Conservation (phyloP, 129 eudicot genomes). For the Pseudognaphalium luteoalbum region DNA sequence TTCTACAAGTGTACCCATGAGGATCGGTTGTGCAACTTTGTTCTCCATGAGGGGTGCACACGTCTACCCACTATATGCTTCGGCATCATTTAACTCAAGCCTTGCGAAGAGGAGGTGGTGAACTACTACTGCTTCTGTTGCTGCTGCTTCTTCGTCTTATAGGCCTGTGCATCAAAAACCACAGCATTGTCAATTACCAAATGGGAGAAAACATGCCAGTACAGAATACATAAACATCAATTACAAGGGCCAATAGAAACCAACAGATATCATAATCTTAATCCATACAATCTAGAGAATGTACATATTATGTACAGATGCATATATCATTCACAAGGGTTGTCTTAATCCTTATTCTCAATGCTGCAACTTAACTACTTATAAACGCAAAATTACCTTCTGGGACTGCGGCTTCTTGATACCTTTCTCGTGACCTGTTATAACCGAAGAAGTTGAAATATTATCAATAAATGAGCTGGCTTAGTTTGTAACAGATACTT, state of each 20-base stretch:
- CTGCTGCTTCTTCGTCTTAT: conserved; percentile 56
- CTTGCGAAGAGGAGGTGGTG: conserved; percentile 53
- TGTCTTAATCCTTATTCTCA: background rate
- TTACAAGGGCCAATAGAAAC: background rate
- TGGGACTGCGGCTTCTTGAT: conserved; percentile 78
- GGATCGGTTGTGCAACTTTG: no score
- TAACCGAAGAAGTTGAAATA: background rate
- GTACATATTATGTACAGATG: background rate
- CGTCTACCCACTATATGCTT: background rate
- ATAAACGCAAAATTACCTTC: conserved; percentile 43
- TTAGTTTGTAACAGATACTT: background rate
- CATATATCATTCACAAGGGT: background rate
- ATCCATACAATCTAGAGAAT: no score
- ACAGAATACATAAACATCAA: background rate
- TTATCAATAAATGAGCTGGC: background rate
- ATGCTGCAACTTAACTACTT: background rate
- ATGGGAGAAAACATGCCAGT: background rate
- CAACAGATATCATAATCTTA: background rate
- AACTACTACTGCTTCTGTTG: conserved; percentile 78
- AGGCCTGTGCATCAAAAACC: conserved; percentile 38
- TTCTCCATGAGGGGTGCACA: no score
- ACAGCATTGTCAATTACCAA: background rate
- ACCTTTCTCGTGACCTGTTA: conserved; percentile 56
- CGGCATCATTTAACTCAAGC: conserved; percentile 30
- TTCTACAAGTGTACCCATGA: no score